phyloP scores from a whole-genome alignment of 2,329 filamentous ascomycete genomes.

The Penicillium vulpinum region DNA sequence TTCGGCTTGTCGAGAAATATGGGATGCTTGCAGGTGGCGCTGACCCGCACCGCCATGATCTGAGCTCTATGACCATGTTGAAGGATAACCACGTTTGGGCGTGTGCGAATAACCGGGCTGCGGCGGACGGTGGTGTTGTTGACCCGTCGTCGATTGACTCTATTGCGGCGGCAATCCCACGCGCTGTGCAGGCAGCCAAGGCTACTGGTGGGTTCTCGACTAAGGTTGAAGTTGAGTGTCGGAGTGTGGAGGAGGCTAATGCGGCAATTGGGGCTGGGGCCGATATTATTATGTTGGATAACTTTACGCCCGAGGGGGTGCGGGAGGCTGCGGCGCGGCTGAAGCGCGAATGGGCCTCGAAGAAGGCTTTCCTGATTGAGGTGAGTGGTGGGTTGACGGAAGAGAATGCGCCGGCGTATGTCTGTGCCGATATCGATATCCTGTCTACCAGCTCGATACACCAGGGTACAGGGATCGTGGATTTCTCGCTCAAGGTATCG shows the following conservation, averaged over 20 bases:
- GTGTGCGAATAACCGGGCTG: constrained; percentile 55
- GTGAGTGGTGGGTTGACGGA: constrained; percentile 87
- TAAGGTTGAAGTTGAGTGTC: constrained; percentile 96
- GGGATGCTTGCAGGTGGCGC: constrained; percentile 93
- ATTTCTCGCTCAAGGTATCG: constrained; percentile 90
- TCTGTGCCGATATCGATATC: constrained; percentile 78
- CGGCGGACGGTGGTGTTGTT: constrained; percentile 19
- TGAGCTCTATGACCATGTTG: constrained; percentile 95
- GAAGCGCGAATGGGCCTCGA: constrained; percentile 75
- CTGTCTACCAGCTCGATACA: constrained; percentile 96
- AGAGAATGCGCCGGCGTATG: constrained; percentile 79
- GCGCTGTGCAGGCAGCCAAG: constrained; percentile 81
- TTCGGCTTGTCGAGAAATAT: constrained; percentile 95
- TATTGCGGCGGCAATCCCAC: constrained; percentile 68
- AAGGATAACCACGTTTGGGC: constrained; percentile 99
- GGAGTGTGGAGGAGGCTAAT: constrained; percentile 82
- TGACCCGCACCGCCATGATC: constrained; percentile 86
- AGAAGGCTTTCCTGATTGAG: constrained; percentile 76
- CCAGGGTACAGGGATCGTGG: constrained; percentile 88
- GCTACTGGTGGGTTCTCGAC: constrained; percentile 82
- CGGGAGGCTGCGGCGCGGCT: constrained; percentile 71
- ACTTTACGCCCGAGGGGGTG: constrained; percentile 80
- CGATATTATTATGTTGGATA: constrained; percentile 96
- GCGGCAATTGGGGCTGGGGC: constrained; percentile 89
- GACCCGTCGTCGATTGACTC: constrained; percentile 19